Percentiles rank a stretch among this genome's conserved stretches.
Conservation (phyloP, 1,284 basidiomycete species). For the Apiotrichum gamsii region DNA sequence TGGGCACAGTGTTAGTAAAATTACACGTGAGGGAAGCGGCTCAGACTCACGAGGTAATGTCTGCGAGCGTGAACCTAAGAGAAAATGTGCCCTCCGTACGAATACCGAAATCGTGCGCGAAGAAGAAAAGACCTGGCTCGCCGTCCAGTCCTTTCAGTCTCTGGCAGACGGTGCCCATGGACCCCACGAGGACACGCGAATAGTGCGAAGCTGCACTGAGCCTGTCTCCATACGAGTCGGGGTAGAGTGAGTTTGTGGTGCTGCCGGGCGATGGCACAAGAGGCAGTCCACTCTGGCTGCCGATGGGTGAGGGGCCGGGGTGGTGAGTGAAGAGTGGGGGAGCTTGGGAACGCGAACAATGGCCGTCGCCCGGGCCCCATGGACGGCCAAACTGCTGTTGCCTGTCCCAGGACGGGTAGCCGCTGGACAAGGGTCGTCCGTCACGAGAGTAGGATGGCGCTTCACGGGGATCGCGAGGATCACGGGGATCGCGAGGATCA, state of each 20-base stretch:
- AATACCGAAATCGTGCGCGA: constrained; percentile 79
- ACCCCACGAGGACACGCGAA: constrained; percentile 79
- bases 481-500: no score
- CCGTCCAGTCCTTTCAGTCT: constrained; percentile 74
- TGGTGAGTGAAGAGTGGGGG: constrained; percentile 11
- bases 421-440: constrained; percentile 4
- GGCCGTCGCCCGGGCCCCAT: constrained; percentile 9
- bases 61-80: constrained; percentile 39
- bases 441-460: constrained; percentile 2
- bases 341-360: not conserved
- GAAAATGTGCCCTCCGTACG: constrained; percentile 65
- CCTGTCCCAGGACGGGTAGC: constrained; percentile 11
- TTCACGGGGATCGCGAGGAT: no score
- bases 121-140: constrained; percentile 75
- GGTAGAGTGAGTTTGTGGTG: constrained; percentile 1
- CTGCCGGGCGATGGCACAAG: constrained; percentile 6
- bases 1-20: no score
- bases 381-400: not conserved
- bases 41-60: constrained; percentile 32
- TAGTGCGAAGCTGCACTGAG: constrained; percentile 59
- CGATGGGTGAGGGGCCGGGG: constrained; percentile 1
- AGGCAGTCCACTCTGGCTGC: constrained; percentile 2
- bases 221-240: constrained; percentile 20
- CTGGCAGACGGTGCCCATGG: constrained; percentile 74
- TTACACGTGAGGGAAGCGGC: no score